These are phyloP conservation scores for Penicillium simplicissimum DNA, from an alignment of 495 filamentous ascomycete species.

Conservation along the genomic window DNA sequence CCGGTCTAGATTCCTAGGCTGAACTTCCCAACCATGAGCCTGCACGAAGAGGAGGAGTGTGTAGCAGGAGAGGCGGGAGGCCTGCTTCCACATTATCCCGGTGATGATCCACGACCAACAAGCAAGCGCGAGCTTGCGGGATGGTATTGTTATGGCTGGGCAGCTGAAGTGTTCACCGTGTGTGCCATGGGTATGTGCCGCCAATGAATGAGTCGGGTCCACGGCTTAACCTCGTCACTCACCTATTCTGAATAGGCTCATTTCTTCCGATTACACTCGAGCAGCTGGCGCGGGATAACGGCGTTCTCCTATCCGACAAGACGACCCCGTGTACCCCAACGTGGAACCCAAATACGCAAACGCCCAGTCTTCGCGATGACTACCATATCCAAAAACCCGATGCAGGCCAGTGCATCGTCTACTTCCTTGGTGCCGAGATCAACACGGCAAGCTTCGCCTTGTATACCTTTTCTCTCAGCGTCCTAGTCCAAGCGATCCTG, in stretches of 20 bases:
- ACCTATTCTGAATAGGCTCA: conserved; percentile 56
- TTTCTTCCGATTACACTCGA: conserved; percentile 98
- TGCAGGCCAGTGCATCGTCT: conserved; percentile 76
- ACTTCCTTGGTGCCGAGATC: conserved; percentile 78
- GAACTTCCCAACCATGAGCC: conserved; percentile 20
- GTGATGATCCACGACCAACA: conserved; percentile 85
- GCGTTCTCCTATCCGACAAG: conserved; percentile 75
- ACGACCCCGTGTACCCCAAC: conserved; percentile 65
- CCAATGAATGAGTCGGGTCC: neutral
- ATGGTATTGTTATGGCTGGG: conserved; percentile 97
- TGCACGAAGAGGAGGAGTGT: conserved; percentile 26
- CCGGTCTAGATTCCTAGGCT: neutral
- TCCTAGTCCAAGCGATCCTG: conserved; percentile 81
- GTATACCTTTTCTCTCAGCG: conserved; percentile 95
- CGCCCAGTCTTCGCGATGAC: conserved; percentile 16
- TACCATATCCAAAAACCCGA: conserved; percentile 33
- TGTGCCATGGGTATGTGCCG: conserved; percentile 71
- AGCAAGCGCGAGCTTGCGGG: conserved; percentile 84
- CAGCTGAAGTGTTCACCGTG: conserved; percentile 95
- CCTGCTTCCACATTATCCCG: conserved; percentile 57
- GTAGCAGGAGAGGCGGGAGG: conserved; percentile 12
- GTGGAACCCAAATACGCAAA: conserved; percentile 38
- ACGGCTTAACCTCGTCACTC: neutral
- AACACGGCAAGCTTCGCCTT: conserved; percentile 98
- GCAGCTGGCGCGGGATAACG: conserved; percentile 86